Percentiles rank a stretch among this genome's conserved stretches.
Evolutionary conservation across 2,329 filamentous ascomycete species (phyloP).

Genomic region (Claviceps pazoutovae): DNA sequence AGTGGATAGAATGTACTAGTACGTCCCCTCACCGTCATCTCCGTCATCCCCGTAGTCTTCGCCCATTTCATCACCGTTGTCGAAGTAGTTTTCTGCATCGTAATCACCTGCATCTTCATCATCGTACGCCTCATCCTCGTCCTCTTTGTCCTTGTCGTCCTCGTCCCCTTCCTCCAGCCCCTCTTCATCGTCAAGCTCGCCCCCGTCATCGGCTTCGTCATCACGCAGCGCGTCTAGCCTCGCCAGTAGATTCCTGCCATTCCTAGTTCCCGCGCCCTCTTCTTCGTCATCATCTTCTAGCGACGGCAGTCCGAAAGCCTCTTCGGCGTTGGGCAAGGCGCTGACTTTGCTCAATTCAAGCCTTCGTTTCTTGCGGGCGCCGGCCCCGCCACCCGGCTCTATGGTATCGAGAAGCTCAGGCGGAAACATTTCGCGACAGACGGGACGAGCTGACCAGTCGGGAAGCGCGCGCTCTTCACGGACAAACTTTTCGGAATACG

Average conservation of each 20-base stretch:
- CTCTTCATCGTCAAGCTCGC: slow-evolving; percentile 37
- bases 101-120: slow-evolving; percentile 49
- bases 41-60: slow-evolving; percentile 34
- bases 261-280: slow-evolving; percentile 14
- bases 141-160: slow-evolving; percentile 30
- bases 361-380: slow-evolving; percentile 27
- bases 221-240: slow-evolving; percentile 32
- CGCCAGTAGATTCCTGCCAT: slow-evolving; percentile 27
- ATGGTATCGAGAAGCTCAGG: slow-evolving; percentile 40
- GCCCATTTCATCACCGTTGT: slow-evolving; percentile 40
- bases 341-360: slow-evolving; percentile 34
- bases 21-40: slow-evolving; percentile 34
- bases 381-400: slow-evolving; percentile 27
- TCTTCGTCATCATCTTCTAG: slow-evolving; percentile 16
- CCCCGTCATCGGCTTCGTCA: slow-evolving; percentile 35
- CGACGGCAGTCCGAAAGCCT: slow-evolving; percentile 29
- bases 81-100: slow-evolving; percentile 47
- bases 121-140: slow-evolving; percentile 37
- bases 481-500: slow-evolving; percentile 41
- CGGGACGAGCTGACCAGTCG: slow-evolving; percentile 35
- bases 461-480: slow-evolving; percentile 38
- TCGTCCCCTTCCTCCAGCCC: slow-evolving; percentile 30
- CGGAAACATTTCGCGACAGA: slow-evolving; percentile 40
- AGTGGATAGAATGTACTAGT: slow-evolving; percentile 11
- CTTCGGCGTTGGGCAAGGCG: slow-evolving; percentile 34